These are phyloP conservation scores for Exophiala xenobiotica DNA, from an alignment of 2,329 filamentous ascomycete genomes.

Conservation along the genomic window DNA sequence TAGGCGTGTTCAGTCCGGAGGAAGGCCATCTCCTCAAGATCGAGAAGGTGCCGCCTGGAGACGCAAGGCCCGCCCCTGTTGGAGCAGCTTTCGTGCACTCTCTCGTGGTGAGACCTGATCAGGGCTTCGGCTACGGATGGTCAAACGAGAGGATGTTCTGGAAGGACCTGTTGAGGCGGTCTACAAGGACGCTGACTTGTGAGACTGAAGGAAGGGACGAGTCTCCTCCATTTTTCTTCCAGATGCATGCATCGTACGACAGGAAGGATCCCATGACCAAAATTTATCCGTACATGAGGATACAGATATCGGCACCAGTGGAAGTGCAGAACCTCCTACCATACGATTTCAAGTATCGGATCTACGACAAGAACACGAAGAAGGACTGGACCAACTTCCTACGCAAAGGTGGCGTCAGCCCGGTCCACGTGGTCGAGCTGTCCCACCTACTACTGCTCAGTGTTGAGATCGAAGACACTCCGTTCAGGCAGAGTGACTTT, in stretches of 20 bases:
- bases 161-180: slow-evolving; percentile 82
- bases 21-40: slow-evolving; percentile 93
- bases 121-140: slow-evolving; percentile 96
- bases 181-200: slow-evolving; percentile 84
- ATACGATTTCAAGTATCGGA: slow-evolving; percentile 98
- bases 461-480: slow-evolving; percentile 93
- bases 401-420: slow-evolving; percentile 92
- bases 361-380: slow-evolving; percentile 97
- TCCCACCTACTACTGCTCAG: slow-evolving; percentile 91
- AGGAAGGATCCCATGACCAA: slow-evolving; percentile 77
- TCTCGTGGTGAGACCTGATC: slow-evolving; percentile 82
- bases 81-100: slow-evolving; percentile 89
- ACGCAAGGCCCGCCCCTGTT: slow-evolving; percentile 84
- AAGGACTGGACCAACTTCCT: slow-evolving; percentile 99
- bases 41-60: slow-evolving; percentile 92
- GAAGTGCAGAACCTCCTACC: slow-evolving; percentile 93
- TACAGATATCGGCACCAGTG: slow-evolving; percentile 87
- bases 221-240: slow-evolving; percentile 87
- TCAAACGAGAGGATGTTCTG: slow-evolving; percentile 87
- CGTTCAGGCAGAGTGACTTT: slow-evolving; percentile 93
- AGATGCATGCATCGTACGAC: slow-evolving; percentile 84
- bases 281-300: slow-evolving; percentile 90
- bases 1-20: slow-evolving; percentile 84
- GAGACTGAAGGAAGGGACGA: slow-evolving; percentile 78
- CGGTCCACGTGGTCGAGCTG: slow-evolving; percentile 93